Base-by-base conservation (phyloP, 371 early-diverging fungal species). In the Fennellomyces sp. region DNA sequence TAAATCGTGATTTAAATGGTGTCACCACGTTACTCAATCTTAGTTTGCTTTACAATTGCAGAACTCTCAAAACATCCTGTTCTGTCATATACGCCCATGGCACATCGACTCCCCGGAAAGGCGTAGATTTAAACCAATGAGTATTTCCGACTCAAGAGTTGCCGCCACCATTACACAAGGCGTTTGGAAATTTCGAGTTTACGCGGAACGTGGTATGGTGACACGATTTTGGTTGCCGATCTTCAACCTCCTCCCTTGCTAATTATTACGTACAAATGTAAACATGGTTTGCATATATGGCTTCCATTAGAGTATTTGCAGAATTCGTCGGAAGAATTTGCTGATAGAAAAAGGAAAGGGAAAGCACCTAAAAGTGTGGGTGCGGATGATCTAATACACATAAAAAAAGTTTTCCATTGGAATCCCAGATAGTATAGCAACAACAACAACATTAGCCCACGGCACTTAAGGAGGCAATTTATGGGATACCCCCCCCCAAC, bases 151-250 rank as follows among this genome's bases (percentile, higher is more conserved):
- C 35, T 33, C 35, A 8, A 33, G 35, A 33, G 35, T 33, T 33
- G 35, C 35, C 45, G 45, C 45, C 5, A 45, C 23, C 21, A 45
- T 45, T 45, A 45, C 45, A 45, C 45, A 10, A 42, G 45, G 45
- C 45, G 45, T 45, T 45, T 45, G 0, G 1, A 10, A 41, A 41
- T 41, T 41, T 41, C 10, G 41, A 10, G 15, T 45, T 23, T 45
- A 45, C 45, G 10, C n/a, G 45, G 45, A 45, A 45, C 45, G 45
- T 45, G 45, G 45, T 45, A 45, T 45, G 45, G 45, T 45, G 21
- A 45, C 45, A 45, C 45, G 4, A 45, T 41, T 41, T 41, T 41
- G 12, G 3, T 17, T 45, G 45, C 45, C 45, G 45, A 45, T 45
- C 45, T 15, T 21, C 45, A 45, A 45, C 45, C 45, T 45, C n/a